phyloP scores from a whole-genome alignment of 129 eudicot genomes.

The Pseudognaphalium luteoalbum region DNA sequence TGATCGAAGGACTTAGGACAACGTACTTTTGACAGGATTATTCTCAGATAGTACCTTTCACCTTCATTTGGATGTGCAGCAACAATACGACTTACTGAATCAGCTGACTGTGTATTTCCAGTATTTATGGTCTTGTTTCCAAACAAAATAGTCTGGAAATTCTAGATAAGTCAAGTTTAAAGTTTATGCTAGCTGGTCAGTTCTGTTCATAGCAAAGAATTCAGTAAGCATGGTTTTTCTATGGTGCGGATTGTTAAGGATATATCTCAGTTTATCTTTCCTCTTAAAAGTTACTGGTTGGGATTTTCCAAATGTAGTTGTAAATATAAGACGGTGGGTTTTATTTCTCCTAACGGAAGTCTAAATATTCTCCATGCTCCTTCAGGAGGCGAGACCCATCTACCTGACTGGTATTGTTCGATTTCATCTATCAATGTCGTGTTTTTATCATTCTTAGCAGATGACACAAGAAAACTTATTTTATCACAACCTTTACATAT shows the following conservation, averaged over 20 bases:
- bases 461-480: background rate
- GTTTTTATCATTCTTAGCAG: background rate
- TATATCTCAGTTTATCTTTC: too few relatives aligned
- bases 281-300: background rate
- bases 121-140: background rate
- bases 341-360: background rate
- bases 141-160: conserved; percentile 1
- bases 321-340: background rate
- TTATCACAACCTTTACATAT: conserved; percentile 31
- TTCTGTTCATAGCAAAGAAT: background rate
- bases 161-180: background rate
- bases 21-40: background rate
- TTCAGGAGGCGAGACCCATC: background rate
- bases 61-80: conserved; percentile 3
- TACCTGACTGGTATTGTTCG: background rate
- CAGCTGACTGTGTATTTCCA: background rate
- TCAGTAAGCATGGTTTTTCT: conserved; percentile 9
- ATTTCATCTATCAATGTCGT: background rate
- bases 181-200: background rate
- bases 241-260: background rate
- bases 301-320: background rate
- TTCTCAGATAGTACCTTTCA: conserved; percentile 1
- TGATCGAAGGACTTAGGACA: background rate
- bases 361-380: background rate
- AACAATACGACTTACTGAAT: background rate